phyloP scores from a whole-genome alignment of 768 basidiomycete genomes.

The Tricholoma saponaceum region DNA sequence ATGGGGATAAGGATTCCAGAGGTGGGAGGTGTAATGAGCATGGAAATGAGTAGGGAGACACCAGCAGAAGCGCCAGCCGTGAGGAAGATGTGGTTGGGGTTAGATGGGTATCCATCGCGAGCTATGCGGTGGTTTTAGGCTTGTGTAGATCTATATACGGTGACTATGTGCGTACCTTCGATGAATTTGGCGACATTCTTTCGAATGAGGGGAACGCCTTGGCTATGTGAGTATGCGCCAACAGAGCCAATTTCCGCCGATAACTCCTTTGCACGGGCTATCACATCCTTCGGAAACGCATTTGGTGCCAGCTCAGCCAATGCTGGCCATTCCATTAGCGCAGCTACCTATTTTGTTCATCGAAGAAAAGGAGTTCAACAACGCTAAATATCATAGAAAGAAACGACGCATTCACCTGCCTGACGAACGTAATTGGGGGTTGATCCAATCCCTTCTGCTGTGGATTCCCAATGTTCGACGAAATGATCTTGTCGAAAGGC shows the following conservation, averaged over 20 bases:
- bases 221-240: conserved; percentile 94
- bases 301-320: conserved; percentile 71
- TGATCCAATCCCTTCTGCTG: conserved; percentile 96
- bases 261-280: conserved; percentile 80
- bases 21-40: conserved; percentile 65
- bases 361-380: not conserved
- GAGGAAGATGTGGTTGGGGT: conserved; percentile 87
- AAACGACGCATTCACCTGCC: conserved; percentile 60
- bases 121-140: conserved; percentile 38
- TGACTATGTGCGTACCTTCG: conserved; percentile 46
- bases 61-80: conserved; percentile 94
- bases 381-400: not conserved
- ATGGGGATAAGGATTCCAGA: conserved; percentile 92
- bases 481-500: conserved; percentile 87
- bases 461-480: conserved; percentile 96
- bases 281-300: conserved; percentile 82
- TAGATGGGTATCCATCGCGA: conserved; percentile 83
- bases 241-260: conserved; percentile 83
- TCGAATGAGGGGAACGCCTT: conserved; percentile 87
- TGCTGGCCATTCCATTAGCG: conserved; percentile 88
- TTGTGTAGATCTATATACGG: not conserved
- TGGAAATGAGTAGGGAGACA: conserved; percentile 81
- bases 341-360: conserved; percentile 60
- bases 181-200: conserved; percentile 89
- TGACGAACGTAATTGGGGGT: conserved; percentile 83